Percentiles rank a stretch among this genome's conserved stretches.
Conservation (phyloP, 2,329 filamentous ascomycete genomes). For the Drechmeria coniospora region DNA sequence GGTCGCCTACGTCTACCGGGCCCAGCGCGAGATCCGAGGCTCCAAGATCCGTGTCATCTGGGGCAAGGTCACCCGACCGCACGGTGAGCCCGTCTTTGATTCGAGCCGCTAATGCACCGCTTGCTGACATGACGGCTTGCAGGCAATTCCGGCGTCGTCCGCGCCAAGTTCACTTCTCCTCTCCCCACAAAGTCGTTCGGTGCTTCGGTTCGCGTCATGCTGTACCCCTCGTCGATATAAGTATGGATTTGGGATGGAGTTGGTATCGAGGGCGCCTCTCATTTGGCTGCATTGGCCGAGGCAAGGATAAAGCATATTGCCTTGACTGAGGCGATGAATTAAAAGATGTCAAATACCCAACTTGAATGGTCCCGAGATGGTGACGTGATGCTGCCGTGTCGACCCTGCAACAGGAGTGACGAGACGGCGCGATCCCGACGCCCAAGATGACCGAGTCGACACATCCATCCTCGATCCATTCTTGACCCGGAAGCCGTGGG, state of each 20-base stretch:
- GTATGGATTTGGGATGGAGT: slow-evolving; percentile 39
- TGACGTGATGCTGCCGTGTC: slow-evolving; percentile 1
- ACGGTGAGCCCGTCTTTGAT: slow-evolving; percentile 39
- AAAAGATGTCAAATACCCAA: slow-evolving; percentile 29
- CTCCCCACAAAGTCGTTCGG: slow-evolving; percentile 95
- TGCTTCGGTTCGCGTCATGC: slow-evolving; percentile 90
- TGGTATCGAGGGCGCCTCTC: slow-evolving; percentile 48
- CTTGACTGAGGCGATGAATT: slow-evolving; percentile 40
- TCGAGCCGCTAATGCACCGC: background rate
- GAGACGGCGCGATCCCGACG: too few species aligned
- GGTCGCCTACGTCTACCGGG: slow-evolving; percentile 97
- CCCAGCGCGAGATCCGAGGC: slow-evolving; percentile 83
- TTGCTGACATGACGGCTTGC: background rate
- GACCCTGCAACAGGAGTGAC: too few species aligned
- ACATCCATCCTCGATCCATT: too few species aligned
- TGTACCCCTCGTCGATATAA: slow-evolving; percentile 98
- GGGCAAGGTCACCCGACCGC: slow-evolving; percentile 93
- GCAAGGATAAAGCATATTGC: slow-evolving; percentile 38
- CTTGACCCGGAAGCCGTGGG: too few species aligned
- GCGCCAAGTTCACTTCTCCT: slow-evolving; percentile 92
- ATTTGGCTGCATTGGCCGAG: slow-evolving; percentile 43
- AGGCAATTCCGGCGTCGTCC: slow-evolving; percentile 97
- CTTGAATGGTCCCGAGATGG: slow-evolving; percentile 10
- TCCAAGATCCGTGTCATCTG: slow-evolving; percentile 99
- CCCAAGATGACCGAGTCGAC: too few species aligned